Percentiles rank a stretch among this genome's conserved stretches.
These are phyloP conservation scores for Madurella fahalii DNA, from an alignment of 2,329 filamentous ascomycete species.

Conservation along the genomic window DNA sequence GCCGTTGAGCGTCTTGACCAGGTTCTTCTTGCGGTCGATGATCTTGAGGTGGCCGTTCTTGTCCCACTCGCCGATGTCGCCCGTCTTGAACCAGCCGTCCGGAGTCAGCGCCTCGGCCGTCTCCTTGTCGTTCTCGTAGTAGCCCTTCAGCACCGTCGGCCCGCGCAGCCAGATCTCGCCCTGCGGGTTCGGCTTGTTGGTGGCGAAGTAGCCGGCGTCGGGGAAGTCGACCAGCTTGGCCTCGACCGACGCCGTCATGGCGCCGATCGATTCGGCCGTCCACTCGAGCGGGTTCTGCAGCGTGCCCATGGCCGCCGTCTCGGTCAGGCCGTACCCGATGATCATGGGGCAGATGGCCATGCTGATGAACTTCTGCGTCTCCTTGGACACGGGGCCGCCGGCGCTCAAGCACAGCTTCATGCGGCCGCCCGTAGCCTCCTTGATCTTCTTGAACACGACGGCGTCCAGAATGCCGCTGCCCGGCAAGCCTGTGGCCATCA, in stretches of 20 bases:
- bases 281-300: slow-evolving; percentile 74
- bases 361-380: slow-evolving; percentile 83
- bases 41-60: slow-evolving; percentile 65
- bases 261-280: slow-evolving; percentile 69
- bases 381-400: slow-evolving; percentile 77
- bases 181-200: slow-evolving; percentile 71
- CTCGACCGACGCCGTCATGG: slow-evolving; percentile 69
- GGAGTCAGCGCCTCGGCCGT: slow-evolving; percentile 64
- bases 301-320: slow-evolving; percentile 73
- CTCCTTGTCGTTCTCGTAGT: slow-evolving; percentile 75
- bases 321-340: slow-evolving; percentile 80
- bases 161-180: slow-evolving; percentile 89
- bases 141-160: slow-evolving; percentile 63
- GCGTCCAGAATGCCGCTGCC: slow-evolving; percentile 69
- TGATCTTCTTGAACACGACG: slow-evolving; percentile 86
- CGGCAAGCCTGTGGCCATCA: slow-evolving; percentile 54
- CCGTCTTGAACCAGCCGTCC: slow-evolving; percentile 85
- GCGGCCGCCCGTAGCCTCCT: slow-evolving; percentile 79
- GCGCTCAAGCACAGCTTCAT: slow-evolving; percentile 82
- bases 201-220: slow-evolving; percentile 75
- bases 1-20: slow-evolving; percentile 77
- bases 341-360: slow-evolving; percentile 89
- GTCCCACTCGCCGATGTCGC: slow-evolving; percentile 78
- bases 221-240: slow-evolving; percentile 82
- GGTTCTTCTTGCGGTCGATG: slow-evolving; percentile 86